These are phyloP conservation scores for Leersia perrieri DNA, from an alignment of 176 grass and related monocot species.

Conservation along the genomic window DNA sequence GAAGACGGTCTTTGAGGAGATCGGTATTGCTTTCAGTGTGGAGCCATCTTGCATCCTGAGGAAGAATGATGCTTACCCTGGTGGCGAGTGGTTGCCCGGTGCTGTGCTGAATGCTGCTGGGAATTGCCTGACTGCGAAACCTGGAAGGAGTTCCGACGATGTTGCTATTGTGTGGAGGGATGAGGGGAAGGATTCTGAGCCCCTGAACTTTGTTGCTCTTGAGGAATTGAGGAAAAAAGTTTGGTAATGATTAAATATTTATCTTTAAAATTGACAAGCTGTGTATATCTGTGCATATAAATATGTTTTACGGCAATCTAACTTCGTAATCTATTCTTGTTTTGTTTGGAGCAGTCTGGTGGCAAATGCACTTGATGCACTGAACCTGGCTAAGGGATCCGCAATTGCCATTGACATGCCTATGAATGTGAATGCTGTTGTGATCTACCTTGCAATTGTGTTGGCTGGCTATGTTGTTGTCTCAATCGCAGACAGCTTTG, in stretches of 20 bases:
- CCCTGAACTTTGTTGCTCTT: constrained; percentile 65
- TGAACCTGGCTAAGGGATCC: constrained; percentile 79
- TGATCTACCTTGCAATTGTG: constrained; percentile 84
- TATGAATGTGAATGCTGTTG: constrained; percentile 79
- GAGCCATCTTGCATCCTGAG: constrained; percentile 66
- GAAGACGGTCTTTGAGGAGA: constrained; percentile 86
- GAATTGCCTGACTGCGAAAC: constrained; percentile 69
- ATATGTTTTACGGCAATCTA: neutral
- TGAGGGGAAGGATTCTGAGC: constrained; percentile 63
- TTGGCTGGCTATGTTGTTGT: constrained; percentile 83
- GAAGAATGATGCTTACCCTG: constrained; percentile 48
- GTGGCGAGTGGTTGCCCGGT: constrained; percentile 72
- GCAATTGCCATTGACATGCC: constrained; percentile 96
- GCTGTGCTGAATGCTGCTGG: constrained; percentile 69
- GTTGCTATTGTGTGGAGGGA: constrained; percentile 76
- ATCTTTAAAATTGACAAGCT: neutral
- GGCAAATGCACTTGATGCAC: constrained; percentile 72
- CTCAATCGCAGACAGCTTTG: constrained; percentile 99
- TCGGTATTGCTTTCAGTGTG: constrained; percentile 62
- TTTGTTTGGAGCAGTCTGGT: constrained; percentile 60
- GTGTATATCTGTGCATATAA: neutral
- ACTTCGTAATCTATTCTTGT: neutral
- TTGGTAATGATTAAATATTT: constrained; percentile 66
- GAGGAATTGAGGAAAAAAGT: constrained; percentile 74
- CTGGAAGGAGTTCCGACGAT: constrained; percentile 41